Conservation (phyloP, 1,284 basidiomycete genomes). For the Agroathelia rolfsii region DNA sequence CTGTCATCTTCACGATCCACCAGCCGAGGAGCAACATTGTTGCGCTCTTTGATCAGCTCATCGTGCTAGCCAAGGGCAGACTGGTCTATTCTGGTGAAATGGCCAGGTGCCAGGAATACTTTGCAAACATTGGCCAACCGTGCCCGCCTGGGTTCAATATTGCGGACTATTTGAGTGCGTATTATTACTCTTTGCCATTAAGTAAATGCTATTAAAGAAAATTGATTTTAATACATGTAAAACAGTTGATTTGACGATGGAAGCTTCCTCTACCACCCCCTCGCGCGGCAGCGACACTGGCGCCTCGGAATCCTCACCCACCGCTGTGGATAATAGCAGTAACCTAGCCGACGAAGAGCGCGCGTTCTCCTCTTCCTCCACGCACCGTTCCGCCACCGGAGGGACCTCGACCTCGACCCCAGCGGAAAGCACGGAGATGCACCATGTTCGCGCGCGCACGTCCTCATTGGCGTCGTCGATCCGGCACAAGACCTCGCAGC, state of each 20-base stretch:
- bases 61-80: constrained; percentile 79
- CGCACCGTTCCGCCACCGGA: constrained; percentile 23
- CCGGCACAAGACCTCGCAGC: constrained; percentile 66
- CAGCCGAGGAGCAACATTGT: constrained; percentile 99
- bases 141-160: constrained; percentile 97
- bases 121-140: constrained; percentile 66
- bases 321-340: constrained; percentile 26
- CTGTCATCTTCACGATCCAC: constrained; percentile 95
- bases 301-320: constrained; percentile 24
- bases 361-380: constrained; percentile 25
- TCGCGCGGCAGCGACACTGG: constrained; percentile 26
- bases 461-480: constrained; percentile 46
- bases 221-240: constrained; percentile 4
- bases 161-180: constrained; percentile 86
- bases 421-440: constrained; percentile 48
- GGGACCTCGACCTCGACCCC: constrained; percentile 23
- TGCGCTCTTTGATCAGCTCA: constrained; percentile 84
- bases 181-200: not conserved
- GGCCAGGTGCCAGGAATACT: constrained; percentile 69
- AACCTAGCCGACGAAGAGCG: constrained; percentile 59
- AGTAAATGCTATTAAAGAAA: too few relatives aligned
- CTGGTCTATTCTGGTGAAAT: constrained; percentile 78
- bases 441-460: constrained; percentile 33
- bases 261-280: constrained; percentile 44
- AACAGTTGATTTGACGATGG: constrained; percentile 79